phyloP scores from a whole-genome alignment of 768 basidiomycete species.

The Leccinum obscurum region DNA sequence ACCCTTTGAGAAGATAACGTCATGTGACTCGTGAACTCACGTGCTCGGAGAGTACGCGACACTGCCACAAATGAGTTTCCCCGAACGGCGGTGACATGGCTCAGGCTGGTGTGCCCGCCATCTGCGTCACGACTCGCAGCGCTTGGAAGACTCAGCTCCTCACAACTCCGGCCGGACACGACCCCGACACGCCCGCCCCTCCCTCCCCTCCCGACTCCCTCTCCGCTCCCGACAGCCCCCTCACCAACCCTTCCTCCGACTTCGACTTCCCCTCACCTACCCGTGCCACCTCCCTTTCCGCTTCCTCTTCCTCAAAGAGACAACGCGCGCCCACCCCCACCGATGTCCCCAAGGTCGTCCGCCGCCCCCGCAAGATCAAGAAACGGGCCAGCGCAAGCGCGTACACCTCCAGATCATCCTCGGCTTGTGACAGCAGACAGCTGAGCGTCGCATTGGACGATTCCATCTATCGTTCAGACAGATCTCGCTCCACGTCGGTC shows the following conservation, averaged over 20 bases:
- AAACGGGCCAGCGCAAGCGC: constrained; percentile 23
- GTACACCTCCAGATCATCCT: constrained; percentile 37
- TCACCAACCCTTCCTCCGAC: constrained; percentile 23
- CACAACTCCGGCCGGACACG: background rate
- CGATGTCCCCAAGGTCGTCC: constrained; percentile 1
- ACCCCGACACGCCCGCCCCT: constrained; percentile 9
- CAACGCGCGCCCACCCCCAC: constrained; percentile 16
- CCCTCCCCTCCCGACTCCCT: constrained; percentile 22
- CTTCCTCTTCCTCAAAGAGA: constrained; percentile 29
- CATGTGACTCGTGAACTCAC: background rate
- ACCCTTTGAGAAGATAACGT: no score
- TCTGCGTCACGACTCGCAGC: constrained; percentile 31
- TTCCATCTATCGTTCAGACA: constrained; percentile 53
- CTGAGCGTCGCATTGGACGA: constrained; percentile 44
- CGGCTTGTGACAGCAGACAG: constrained; percentile 47
- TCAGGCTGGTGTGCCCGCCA: constrained; percentile 10
- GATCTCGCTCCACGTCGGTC: constrained; percentile 66
- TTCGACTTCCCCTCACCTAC: constrained; percentile 15
- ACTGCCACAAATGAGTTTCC: constrained; percentile 22
- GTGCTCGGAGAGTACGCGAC: constrained; percentile 16
- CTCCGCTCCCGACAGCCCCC: constrained; percentile 22
- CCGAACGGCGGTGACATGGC: constrained; percentile 12
- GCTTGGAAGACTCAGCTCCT: constrained; percentile 29
- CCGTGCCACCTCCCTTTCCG: constrained; percentile 23
- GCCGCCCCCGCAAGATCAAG: constrained; percentile 25